These are phyloP conservation scores for Themeda triandra DNA, from an alignment of 176 grass and related monocot species.

Conservation along the genomic window DNA sequence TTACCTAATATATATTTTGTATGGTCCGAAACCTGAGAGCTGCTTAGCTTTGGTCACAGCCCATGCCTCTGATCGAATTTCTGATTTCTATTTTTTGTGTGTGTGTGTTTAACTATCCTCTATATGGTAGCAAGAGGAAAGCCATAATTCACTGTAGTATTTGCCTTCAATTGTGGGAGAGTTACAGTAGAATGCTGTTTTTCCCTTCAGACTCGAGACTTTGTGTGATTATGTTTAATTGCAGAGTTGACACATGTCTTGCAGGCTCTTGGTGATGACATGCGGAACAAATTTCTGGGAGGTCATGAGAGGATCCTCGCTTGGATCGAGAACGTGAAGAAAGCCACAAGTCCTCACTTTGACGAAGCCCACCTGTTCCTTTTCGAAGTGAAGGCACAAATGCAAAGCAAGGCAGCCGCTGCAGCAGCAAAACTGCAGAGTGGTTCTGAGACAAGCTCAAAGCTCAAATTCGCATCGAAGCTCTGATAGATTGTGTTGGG, in stretches of 20 bases:
- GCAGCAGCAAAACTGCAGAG: background rate
- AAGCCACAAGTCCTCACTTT: constrained; percentile 74
- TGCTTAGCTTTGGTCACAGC: background rate
- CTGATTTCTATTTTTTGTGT: background rate
- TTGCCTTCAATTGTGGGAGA: background rate
- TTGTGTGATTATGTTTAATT: background rate
- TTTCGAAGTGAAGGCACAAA: constrained; percentile 41
- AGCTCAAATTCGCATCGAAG: constrained; percentile 27
- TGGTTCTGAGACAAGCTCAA: background rate
- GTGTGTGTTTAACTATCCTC: background rate
- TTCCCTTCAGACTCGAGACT: background rate
- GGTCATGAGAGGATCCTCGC: constrained; percentile 48
- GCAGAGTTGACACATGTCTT: background rate
- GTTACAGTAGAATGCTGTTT: background rate
- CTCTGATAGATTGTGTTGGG: constrained; percentile 17
- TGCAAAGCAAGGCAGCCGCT: constrained; percentile 4
- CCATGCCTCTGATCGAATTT: background rate
- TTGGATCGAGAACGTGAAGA: constrained; percentile 85
- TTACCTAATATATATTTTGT: background rate
- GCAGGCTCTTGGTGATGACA: constrained; percentile 48
- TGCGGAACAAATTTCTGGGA: constrained; percentile 43
- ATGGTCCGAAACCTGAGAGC: background rate
- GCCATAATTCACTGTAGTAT: background rate
- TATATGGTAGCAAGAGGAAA: background rate
- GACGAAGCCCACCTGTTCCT: constrained; percentile 50